Conservation (phyloP, 2,329 filamentous ascomycete species). For the Arthrinium puccinioides region DNA sequence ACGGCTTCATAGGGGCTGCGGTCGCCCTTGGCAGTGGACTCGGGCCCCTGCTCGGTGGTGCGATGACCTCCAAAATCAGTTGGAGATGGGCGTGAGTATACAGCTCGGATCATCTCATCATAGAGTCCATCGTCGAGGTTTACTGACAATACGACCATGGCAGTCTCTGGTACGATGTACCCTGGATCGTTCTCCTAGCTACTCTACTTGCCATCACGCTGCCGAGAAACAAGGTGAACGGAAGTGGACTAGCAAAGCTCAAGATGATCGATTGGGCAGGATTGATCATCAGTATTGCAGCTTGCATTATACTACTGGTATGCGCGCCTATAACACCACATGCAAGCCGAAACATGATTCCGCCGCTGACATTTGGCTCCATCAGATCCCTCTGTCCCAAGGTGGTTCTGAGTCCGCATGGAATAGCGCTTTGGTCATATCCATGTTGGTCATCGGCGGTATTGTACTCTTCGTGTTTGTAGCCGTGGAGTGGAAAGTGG, state of each 20-base stretch:
- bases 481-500: not conserved
- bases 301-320: not conserved
- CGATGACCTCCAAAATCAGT: not conserved
- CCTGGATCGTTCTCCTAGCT: not conserved
- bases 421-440: slow-evolving; percentile 1
- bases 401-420: not conserved
- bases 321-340: too few species aligned
- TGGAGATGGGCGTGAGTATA: not conserved
- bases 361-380: too few species aligned
- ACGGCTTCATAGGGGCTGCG: not conserved
- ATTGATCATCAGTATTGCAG: not conserved
- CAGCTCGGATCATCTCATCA: too few species aligned
- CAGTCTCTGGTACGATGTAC: not conserved
- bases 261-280: not conserved
- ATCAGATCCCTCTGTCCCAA: not conserved
- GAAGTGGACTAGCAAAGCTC: not conserved
- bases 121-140: not conserved
- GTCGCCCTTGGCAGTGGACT: not conserved
- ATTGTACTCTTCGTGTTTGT: not conserved
- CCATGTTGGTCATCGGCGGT: not conserved
- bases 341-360: too few species aligned
- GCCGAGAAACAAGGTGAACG: not conserved
- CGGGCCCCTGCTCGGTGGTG: not conserved
- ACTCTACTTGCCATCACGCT: not conserved
- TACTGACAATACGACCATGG: not conserved